Evolutionary conservation across 257 asterid genomes (phyloP), one percentile per base, ranked within the genome.

Genomic region (Datura wrightii): DNA sequence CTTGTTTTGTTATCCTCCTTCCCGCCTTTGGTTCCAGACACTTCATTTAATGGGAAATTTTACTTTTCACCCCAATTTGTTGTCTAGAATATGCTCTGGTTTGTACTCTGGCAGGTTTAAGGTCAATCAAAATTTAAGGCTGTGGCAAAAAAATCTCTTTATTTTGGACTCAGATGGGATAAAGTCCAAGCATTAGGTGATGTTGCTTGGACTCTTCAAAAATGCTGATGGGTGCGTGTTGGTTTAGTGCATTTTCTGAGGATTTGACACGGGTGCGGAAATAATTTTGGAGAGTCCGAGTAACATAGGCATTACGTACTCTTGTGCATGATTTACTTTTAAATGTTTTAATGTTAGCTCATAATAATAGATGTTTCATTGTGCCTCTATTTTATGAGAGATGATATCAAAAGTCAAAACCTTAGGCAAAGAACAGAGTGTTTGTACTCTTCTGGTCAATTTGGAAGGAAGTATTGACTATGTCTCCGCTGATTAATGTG

Each of bases 1-100:
- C 81, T 74, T 48, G 59, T 74, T 46, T 19, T 1, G 2, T 59
- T 24, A 46, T 46, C 80, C 42, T 24, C 2, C 42, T 48, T 52
- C 81, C 81, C 79, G 10, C 3, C 13, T 74, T 24, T 74, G 6
- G 60, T 24, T 48, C 44, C 24, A 6, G 1, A 13, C 81, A 74
- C 39, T 48, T 74, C 81, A 74, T 74, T 11, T 72, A n/a, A 46
- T 72, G 58, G 80, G n/a, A 72, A 46, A 5, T 6, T 44, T 19
- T 6, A 46, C 39, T 46, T 0, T 3, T 72, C 41, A 46, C 80
- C n/a, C 52, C 15, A 71, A 10, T 46, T 11, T 72, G 19, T 46
- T 72, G 58, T 0, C 80, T 72, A 46, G 59, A 72, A 72, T 72
- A 48, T 72, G 41, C 19, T 72, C 58, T 19, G 58, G 80, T 7